Base-by-base conservation (phyloP, 805 yeast species). In the Monosporozyma aquatica region DNA sequence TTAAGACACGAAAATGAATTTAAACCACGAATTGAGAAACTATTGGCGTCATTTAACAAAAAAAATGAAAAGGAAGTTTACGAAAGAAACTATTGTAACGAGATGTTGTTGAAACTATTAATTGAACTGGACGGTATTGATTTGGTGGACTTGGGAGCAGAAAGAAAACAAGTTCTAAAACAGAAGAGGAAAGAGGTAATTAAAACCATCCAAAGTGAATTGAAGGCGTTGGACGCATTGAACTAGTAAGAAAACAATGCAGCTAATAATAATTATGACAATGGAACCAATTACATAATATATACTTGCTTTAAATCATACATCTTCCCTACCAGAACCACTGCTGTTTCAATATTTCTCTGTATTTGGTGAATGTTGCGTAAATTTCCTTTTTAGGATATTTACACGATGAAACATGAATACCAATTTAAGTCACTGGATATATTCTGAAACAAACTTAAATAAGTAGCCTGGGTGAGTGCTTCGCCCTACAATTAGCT, bases 91-190 rank as follows among this genome's bases (percentile, higher is more conserved):
- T 82, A 69, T 56, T 77, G 68, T 57, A 81, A 78, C 52, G 94
- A 83, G 58, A 72, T 73, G 70, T 62, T 83, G 34, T 65, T 83
- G 58, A 81, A 82, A 55, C 69, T 80, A 47, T 60, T 82, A 49
- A 70, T 83, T 69, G 75, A 71, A 47, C 65, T 84, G 42, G 94
- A 84, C 52, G 78, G 74, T 3, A 67, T 84, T 27, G 82, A 80
- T 46, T 51, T 65, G 11, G 43, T 52, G 4, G 58, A 47, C 17
- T 25, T 59, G 4, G 67, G 66, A 8, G 69, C 68, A 23, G 74
- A 74, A 38, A 41, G 47, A 10, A 72, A 70, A 52, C 72, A 64
- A 1, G 63, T 66, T 1, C 64, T 83, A 49, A 74, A 84, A 48
- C 66, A 66, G 20, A 69, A 69, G 54, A 70, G 94, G 49, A 82